Base-by-base conservation (phyloP, 345 rosid species). In the Adansonia digitata region DNA sequence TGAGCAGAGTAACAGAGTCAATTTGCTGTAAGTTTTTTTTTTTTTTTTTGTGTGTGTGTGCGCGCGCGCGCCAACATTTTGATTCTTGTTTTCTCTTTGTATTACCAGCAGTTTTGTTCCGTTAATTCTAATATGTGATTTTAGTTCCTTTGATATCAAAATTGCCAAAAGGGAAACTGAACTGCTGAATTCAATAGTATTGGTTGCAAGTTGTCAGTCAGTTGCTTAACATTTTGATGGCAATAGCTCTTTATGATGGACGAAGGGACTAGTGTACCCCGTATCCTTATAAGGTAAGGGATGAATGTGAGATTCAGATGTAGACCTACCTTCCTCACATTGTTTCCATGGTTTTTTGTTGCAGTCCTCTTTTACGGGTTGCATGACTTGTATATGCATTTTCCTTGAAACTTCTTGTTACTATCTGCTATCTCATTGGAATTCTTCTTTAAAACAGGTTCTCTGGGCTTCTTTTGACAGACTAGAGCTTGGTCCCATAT, bases 391-490 rank as follows among this genome's bases (percentile, higher is more conserved):
- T 65, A 22, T 42, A 51, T 74, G 11, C 53, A 22, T 35, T 40
- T 64, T 10, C 49, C 5, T 5, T 59, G 31, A 11, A 75, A 62
- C 60, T 35, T 49, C 17, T 72, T 77, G 75, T 40, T 60, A 20
- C 57, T 7, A 7, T 74, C 59, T 59, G 7, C 27, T 35, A 29
- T 34, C 72, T 78, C 59, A 66, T 63, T 51, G 62, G 40, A 51
- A n/a, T 61, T 81, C 37, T 45, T 82, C 77, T 79, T 56, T 53
- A 37, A 40, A 80, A 49, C 93, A 94, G 99, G 95, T 93, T 46
- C 81, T 93, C 14, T 95, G 97, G 96, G 90, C 92, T 31, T 90
- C 93, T 42, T 95, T 92, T 84, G 99, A 93, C 83, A 85, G 70
- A 70, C 74, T 95, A 72, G 92, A 88, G 78, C 86, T 90, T 62